phyloP scores from a whole-genome alignment of 495 filamentous ascomycete genomes.

The Podospora didyma region DNA sequence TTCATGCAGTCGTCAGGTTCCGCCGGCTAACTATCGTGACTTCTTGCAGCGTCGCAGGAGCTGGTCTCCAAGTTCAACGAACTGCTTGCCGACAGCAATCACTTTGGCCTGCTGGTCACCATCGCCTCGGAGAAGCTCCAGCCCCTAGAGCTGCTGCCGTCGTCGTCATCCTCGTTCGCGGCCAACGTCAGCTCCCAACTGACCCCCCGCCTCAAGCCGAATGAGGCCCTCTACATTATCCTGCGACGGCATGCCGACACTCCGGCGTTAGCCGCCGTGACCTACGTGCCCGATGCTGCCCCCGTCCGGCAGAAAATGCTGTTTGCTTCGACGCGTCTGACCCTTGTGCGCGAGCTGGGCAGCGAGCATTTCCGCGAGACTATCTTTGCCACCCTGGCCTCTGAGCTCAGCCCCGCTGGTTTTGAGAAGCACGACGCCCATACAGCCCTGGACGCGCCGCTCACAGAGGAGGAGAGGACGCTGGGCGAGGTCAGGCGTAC shows the following conservation, averaged over 20 bases:
- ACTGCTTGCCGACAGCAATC: slow-evolving; percentile 58
- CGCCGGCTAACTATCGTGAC: too few species aligned
- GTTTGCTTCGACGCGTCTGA: slow-evolving; percentile 83
- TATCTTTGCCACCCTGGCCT: slow-evolving; percentile 70
- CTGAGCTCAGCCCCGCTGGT: slow-evolving; percentile 65
- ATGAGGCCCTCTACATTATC: slow-evolving; percentile 77
- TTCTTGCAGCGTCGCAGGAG: slow-evolving; percentile 68
- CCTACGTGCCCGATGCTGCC: slow-evolving; percentile 86
- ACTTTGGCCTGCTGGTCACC: slow-evolving; percentile 74
- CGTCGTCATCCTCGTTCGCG: slow-evolving; percentile 11
- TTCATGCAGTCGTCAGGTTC: too few species aligned
- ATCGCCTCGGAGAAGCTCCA: slow-evolving; percentile 60
- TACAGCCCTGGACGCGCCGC: slow-evolving; percentile 61
- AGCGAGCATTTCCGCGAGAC: slow-evolving; percentile 79
- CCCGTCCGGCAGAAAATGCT: slow-evolving; percentile 94
- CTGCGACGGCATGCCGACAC: slow-evolving; percentile 60
- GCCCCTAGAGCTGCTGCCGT: not conserved
- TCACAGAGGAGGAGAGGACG: slow-evolving; percentile 83
- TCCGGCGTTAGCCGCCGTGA: slow-evolving; percentile 66
- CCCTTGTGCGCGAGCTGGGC: slow-evolving; percentile 80
- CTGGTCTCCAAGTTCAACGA: slow-evolving; percentile 77
- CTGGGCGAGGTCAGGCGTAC: slow-evolving; percentile 72
- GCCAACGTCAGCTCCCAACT: slow-evolving; percentile 55
- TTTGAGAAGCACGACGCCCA: slow-evolving; percentile 76
- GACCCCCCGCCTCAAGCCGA: slow-evolving; percentile 61